A percentile compares a stretch with the other conserved stretches of the same genome.
phyloP scores from a whole-genome alignment of 164 flowering plant species.

The Piper longum region DNA sequence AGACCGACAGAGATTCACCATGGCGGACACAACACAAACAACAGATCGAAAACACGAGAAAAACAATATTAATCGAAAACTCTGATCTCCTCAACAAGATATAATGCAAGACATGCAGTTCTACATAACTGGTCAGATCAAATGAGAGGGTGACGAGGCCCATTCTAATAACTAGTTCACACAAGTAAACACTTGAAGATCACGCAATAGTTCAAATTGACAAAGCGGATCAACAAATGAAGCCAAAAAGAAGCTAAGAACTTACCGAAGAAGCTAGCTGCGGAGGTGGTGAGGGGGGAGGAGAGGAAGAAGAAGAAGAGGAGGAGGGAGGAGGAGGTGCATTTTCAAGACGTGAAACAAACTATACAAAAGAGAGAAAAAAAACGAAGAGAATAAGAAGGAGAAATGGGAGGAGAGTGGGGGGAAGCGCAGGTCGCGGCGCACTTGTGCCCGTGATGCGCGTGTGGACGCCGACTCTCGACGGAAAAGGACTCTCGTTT shows the following conservation, averaged over 20 bases:
- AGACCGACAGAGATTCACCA: no score
- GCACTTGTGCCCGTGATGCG: constrained; percentile 1
- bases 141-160: no score
- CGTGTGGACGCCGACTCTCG: background rate
- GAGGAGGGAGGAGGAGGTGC: constrained; percentile 4
- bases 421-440: background rate
- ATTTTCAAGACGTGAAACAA: background rate
- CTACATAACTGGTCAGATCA: no score
- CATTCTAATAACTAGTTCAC: no score
- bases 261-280: constrained; percentile 13
- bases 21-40: no score
- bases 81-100: no score
- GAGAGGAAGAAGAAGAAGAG: constrained; percentile 17
- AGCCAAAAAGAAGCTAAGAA: background rate
- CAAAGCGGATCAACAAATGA: background rate
- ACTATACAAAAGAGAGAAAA: background rate
- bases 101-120: no score
- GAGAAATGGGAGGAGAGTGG: no score
- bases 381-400: background rate
- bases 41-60: no score
- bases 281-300: constrained; percentile 9
- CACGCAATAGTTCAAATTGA: background rate
- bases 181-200: background rate
- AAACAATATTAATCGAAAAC: no score
- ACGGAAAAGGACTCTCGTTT: background rate